Base-by-base conservation (phyloP, 352 stramenopile genomes). In the Globisporangium paroecandrum region DNA sequence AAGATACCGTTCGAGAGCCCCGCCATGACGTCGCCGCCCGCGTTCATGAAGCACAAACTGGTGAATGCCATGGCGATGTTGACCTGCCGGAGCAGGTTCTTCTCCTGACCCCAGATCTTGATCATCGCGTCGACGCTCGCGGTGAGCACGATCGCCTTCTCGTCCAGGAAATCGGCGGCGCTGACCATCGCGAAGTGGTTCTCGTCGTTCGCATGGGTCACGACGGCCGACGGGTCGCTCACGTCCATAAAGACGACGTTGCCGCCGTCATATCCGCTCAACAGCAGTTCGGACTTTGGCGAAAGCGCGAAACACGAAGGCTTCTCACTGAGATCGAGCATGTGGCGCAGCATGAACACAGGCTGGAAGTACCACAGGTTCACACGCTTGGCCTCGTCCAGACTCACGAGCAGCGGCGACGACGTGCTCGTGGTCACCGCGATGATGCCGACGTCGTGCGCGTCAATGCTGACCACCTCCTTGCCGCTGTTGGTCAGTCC, bases 91-190 rank as follows among this genome's bases (percentile, higher is more conserved):
- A 93, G 72, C 9, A 89, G 51, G 32, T 68, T 74, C 63, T 85
- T 85, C 22, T 82, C 63, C 27, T 90, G 83, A 59, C 89, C 78
- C 85, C 85, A 93, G 61, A 90, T 69, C 72, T 91, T 90, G 53
- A 91, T 73, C 32, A 87, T 73, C 12, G 83, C 83, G 60, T 91
- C 85, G n/a, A 90, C 79, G 61, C 82, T 93, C 4, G 71, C 82
- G 0, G 82, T 90, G 10, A 91, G 66, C 18, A 86, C 65, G 41
- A 93, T 29, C 10, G 64, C 65, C 25, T 83, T 78, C 38, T 86
- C 74, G 60, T 93, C 82, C 2, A 89, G 67, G 68, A 89, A 93
- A 47, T 90, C 85, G 8, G 67, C 85, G 2, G 76, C 79, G 36
- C 78, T 86, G 18, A 91, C 74, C 47, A 87, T 88, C 12, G 82